phyloP scores from a whole-genome alignment of 164 flowering plant species.

The Umbilicus rupestris region DNA sequence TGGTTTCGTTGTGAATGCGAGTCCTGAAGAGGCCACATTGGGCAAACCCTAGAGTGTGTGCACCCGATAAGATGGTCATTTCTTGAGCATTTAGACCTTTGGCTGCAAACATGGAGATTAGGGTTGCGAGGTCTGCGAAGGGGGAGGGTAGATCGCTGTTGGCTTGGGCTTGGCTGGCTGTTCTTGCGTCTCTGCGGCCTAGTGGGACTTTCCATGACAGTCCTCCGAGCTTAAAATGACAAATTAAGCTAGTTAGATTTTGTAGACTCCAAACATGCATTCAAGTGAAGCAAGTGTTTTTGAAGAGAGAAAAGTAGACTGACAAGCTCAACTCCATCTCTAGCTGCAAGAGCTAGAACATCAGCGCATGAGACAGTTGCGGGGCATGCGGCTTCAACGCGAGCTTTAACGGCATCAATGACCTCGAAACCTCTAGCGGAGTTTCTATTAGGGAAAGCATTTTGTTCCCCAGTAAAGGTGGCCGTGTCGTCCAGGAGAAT shows the following conservation, averaged over 20 bases:
- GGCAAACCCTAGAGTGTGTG: slow-evolving; percentile 35
- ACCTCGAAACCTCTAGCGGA: slow-evolving; percentile 37
- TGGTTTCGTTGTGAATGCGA: slow-evolving; percentile 38
- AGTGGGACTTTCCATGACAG: slow-evolving; percentile 31
- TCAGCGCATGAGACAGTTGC: slow-evolving; percentile 43
- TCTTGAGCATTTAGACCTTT: slow-evolving; percentile 28
- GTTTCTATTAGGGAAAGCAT: slow-evolving; percentile 26
- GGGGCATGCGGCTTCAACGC: slow-evolving; percentile 29
- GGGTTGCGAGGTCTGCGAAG: slow-evolving; percentile 15
- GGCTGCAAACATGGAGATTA: slow-evolving; percentile 19
- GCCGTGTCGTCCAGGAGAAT: slow-evolving; percentile 38
- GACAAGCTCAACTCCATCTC: slow-evolving; percentile 30
- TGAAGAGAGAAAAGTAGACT: slow-evolving; percentile 6
- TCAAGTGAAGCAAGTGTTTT: background rate
- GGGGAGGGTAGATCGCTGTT: slow-evolving; percentile 30
- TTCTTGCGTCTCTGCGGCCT: slow-evolving; percentile 32
- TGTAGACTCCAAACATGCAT: no score
- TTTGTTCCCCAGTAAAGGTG: slow-evolving; percentile 32
- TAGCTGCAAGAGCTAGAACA: slow-evolving; percentile 38
- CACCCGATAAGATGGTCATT: slow-evolving; percentile 33
- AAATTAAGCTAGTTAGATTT: background rate
- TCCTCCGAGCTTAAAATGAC: slow-evolving; percentile 26
- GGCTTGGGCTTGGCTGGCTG: slow-evolving; percentile 28
- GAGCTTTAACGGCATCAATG: slow-evolving; percentile 34
- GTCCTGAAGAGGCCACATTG: slow-evolving; percentile 26